Evolutionary conservation across 371 early-diverging fungal genomes (phyloP).

Genomic region (Apophysomyces trapeziformis): DNA sequence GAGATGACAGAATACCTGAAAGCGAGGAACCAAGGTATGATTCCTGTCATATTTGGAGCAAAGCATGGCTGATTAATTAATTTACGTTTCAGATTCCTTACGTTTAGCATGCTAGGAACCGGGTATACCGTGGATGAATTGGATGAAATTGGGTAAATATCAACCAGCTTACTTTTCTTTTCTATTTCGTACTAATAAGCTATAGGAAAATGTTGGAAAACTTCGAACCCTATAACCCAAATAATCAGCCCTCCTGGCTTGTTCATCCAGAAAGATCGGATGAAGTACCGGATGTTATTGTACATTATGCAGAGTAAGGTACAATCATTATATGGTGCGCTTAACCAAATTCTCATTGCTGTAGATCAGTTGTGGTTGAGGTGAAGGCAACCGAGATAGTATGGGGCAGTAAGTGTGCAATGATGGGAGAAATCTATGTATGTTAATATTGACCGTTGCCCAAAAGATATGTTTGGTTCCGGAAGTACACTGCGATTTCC

Average conservation of each 20-base stretch:
- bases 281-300: constrained; percentile 71
- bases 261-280: constrained; percentile 57
- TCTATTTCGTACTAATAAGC: neutral
- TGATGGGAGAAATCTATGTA: neutral
- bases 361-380: constrained; percentile 67
- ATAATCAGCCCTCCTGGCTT: constrained; percentile 60
- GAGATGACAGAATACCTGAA: constrained; percentile 52
- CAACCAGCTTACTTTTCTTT: too few relatives aligned
- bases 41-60: neutral
- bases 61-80: constrained; percentile 3
- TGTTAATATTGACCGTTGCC: neutral
- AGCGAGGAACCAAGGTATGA: constrained; percentile 30
- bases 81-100: constrained; percentile 40
- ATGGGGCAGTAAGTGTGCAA: constrained; percentile 21
- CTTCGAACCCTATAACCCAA: constrained; percentile 43
- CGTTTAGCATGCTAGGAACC: constrained; percentile 74
- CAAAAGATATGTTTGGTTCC: constrained; percentile 53
- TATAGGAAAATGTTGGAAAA: constrained; percentile 23
- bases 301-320: constrained; percentile 56
- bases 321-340: neutral
- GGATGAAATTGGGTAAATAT: constrained; percentile 42
- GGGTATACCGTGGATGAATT: constrained; percentile 68
- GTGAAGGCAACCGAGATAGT: constrained; percentile 73
- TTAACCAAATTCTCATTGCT: neutral
- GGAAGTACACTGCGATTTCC: constrained; percentile 80